Evolutionary conservation across 768 basidiomycete genomes (phyloP), one percentile per base, ranked within the genome.

Genomic region (Boletus rex-veris): DNA sequence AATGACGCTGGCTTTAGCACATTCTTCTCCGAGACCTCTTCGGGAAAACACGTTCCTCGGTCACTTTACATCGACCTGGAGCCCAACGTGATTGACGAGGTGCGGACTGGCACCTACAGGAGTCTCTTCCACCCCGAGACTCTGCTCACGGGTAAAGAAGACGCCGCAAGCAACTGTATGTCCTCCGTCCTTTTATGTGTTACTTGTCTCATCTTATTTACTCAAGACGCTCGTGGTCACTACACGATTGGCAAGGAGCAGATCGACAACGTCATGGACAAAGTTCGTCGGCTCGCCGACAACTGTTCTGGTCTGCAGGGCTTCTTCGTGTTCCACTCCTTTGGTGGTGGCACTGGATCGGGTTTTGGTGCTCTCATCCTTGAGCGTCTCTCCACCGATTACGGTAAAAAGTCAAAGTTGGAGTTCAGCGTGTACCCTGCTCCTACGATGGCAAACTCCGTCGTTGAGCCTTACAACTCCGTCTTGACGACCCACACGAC

Each of bases 301-400:
- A 95, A 95, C 79, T 98, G 96, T 77, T 80, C 82, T 50, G 96
- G 96, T 65, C 86, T 98, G 26, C 96, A 98, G 73, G 96, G 96
- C 57, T 99, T 98, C 81, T 98, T 98, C 71, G 93, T 97, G 64
- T 98, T 98, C 86, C 96, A 98, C 80, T 99, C 96, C 45, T 98
- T 99, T 73, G 96, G 96, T 72, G 96, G 96, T 68, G 96, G 96
- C 74, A 98, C 96, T 58, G 96, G 96, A 58, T 99, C 96, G 54
- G 96, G 96, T 60, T 96, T 99, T 70, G 96, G 96, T 65, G 94
- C 96, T 48, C 84, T 98, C 61, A 83, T 98, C 48, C 85, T 99
- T 55, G 96, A 98, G 76, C 86, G 90, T 61, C 85, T 99, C 48
- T 95, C 95, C 16, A 89, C 88, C 54, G 96, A 99, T 73, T 99